A percentile compares a stretch with the other conserved stretches of the same genome.
These are phyloP conservation scores for Colletotrichum incanum DNA, from an alignment of 2,329 filamentous ascomycete species.

Conservation along the genomic window DNA sequence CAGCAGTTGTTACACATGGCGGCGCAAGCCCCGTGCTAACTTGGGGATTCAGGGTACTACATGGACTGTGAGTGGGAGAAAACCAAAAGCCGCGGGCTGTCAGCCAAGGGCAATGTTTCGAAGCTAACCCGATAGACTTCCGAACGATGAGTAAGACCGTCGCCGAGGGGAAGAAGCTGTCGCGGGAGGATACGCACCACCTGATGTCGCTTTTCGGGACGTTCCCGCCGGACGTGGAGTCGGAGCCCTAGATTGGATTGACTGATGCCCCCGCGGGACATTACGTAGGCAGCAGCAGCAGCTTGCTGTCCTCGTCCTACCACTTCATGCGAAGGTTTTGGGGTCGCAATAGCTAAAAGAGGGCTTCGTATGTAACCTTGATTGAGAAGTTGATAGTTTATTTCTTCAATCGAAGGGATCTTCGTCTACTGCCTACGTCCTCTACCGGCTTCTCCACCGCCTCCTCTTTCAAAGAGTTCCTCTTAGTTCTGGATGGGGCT, in stretches of 20 bases:
- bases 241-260: constrained; percentile 48
- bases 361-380: background rate
- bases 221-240: constrained; percentile 54
- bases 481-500: constrained; percentile 40
- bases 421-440: constrained; percentile 43
- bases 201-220: constrained; percentile 57
- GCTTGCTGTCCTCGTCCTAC: background rate
- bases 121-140: constrained; percentile 50
- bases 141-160: constrained; percentile 53
- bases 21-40: constrained; percentile 20
- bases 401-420: constrained; percentile 50
- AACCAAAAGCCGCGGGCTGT: no score
- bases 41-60: constrained; percentile 49
- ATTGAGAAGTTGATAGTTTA: constrained; percentile 30
- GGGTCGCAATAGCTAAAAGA: background rate
- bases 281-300: background rate
- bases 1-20: background rate
- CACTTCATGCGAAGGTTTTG: background rate
- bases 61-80: constrained; percentile 52
- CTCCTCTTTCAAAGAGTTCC: constrained; percentile 31
- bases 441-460: constrained; percentile 35
- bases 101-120: background rate
- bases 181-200: constrained; percentile 48
- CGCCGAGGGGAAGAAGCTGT: constrained; percentile 48
- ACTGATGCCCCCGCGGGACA: background rate